A percentile compares a stretch with the other conserved stretches of the same genome.
phyloP scores from a whole-genome alignment of 2,329 filamentous ascomycete genomes.

The Fulvia fulva region DNA sequence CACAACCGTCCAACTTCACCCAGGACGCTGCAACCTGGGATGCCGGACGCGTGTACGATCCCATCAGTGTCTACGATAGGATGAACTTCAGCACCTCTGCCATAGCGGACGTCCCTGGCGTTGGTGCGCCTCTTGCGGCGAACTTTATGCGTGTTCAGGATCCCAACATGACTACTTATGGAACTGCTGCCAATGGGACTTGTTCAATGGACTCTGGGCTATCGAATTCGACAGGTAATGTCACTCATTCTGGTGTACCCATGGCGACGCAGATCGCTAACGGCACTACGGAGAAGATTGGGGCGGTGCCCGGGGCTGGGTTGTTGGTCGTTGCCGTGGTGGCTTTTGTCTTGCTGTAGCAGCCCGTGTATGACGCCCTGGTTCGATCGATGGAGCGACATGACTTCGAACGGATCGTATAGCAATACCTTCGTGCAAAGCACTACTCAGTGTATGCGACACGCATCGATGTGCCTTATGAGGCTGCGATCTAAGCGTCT shows the following conservation, averaged over 20 bases:
- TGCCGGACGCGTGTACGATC: slow-evolving; percentile 12
- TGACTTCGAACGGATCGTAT: too few species aligned
- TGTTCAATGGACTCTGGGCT: slow-evolving; percentile 8
- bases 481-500: neutral
- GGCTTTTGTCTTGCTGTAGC: neutral
- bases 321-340: neutral
- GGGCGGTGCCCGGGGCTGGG: neutral
- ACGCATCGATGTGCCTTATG: neutral
- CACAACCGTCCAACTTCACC: slow-evolving; percentile 23
- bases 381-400: neutral
- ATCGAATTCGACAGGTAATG: neutral
- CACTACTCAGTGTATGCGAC: neutral
- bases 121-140: slow-evolving; percentile 25
- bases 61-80: slow-evolving; percentile 11
- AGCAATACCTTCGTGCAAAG: too few species aligned
- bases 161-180: slow-evolving; percentile 12
- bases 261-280: neutral
- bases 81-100: slow-evolving; percentile 26
- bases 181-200: slow-evolving; percentile 14
- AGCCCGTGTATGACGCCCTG: neutral
- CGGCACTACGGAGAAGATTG: neutral
- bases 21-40: slow-evolving; percentile 17
- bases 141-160: slow-evolving; percentile 28
- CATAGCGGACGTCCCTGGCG: slow-evolving; percentile 10
- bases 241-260: neutral